Evolutionary conservation across 1,139 yeast species (phyloP).

Genomic region (Diutina scorzettiae): DNA sequence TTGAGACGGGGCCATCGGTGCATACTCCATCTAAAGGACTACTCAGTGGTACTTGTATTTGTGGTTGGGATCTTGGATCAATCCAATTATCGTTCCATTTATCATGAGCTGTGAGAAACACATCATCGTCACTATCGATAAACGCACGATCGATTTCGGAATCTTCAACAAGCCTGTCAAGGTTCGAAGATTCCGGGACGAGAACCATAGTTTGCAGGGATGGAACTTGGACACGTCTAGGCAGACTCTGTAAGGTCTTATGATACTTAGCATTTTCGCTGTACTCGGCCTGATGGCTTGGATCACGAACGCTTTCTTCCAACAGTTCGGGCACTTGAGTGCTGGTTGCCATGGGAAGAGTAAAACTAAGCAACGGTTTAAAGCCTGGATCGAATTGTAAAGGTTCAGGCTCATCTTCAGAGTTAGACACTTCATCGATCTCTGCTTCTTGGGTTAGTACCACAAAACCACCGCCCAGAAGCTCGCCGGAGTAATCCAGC

Average conservation of each 20-base stretch:
- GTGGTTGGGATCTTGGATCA: not conserved
- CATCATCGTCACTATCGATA: not conserved
- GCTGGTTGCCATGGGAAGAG: no score
- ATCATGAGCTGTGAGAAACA: not conserved
- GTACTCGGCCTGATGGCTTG: not conserved
- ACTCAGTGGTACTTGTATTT: constrained; percentile 2
- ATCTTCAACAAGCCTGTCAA: not conserved
- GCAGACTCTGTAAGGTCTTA: not conserved
- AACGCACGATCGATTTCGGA: not conserved
- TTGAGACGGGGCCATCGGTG: no score
- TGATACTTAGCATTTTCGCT: not conserved
- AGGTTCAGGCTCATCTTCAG: not conserved
- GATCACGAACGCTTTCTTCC: not conserved
- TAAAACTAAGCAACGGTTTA: not conserved
- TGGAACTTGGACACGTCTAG: not conserved
- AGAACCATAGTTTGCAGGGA: not conserved
- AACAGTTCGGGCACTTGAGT: not conserved
- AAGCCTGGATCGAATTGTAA: not conserved
- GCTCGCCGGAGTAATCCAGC: not conserved
- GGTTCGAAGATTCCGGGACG: constrained; percentile 2
- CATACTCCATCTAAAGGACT: not conserved
- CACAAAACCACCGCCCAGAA: not conserved
- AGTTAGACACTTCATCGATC: not conserved
- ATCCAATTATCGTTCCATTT: not conserved
- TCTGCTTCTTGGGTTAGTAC: not conserved